phyloP scores from a whole-genome alignment of 2,329 filamentous ascomycete species.

The Penicillium sclerotiorum region DNA sequence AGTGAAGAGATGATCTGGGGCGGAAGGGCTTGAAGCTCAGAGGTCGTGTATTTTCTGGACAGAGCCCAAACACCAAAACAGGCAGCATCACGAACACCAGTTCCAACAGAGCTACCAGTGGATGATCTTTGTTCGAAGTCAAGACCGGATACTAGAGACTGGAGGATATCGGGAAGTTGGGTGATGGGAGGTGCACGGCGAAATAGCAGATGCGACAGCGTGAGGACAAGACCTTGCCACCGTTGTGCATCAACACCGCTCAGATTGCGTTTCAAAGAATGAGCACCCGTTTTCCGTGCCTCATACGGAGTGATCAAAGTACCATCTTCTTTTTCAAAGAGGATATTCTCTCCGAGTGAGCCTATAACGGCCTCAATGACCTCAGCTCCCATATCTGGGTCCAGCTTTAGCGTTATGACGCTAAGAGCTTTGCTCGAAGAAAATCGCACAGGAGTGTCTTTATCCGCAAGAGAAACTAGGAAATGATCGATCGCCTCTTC shows the following conservation, averaged over 20 bases:
- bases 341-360: slow-evolving; percentile 63
- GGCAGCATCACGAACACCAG: slow-evolving; percentile 90
- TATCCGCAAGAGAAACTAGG: slow-evolving; percentile 76
- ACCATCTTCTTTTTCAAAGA: slow-evolving; percentile 54
- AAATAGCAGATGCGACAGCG: slow-evolving; percentile 83
- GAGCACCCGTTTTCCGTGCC: slow-evolving; percentile 34
- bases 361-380: slow-evolving; percentile 85
- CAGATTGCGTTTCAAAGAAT: slow-evolving; percentile 58
- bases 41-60: slow-evolving; percentile 80
- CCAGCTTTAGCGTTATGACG: slow-evolving; percentile 78
- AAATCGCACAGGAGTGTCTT: slow-evolving; percentile 86
- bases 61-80: slow-evolving; percentile 96
- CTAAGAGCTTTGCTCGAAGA: slow-evolving; percentile 92
- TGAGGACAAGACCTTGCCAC: slow-evolving; percentile 92
- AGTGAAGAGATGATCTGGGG: slow-evolving; percentile 32
- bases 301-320: slow-evolving; percentile 41
- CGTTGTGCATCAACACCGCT: slow-evolving; percentile 76
- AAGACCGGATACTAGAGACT: slow-evolving; percentile 75
- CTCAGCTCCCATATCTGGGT: slow-evolving; percentile 78
- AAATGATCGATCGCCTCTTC: slow-evolving; percentile 83
- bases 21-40: slow-evolving; percentile 70
- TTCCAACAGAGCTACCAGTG: slow-evolving; percentile 81
- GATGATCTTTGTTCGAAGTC: slow-evolving; percentile 86
- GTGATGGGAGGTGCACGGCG: slow-evolving; percentile 74
- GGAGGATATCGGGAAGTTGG: slow-evolving; percentile 72